Base-by-base conservation (phyloP, 345 rosid genomes). In the Salix suchowensis region DNA sequence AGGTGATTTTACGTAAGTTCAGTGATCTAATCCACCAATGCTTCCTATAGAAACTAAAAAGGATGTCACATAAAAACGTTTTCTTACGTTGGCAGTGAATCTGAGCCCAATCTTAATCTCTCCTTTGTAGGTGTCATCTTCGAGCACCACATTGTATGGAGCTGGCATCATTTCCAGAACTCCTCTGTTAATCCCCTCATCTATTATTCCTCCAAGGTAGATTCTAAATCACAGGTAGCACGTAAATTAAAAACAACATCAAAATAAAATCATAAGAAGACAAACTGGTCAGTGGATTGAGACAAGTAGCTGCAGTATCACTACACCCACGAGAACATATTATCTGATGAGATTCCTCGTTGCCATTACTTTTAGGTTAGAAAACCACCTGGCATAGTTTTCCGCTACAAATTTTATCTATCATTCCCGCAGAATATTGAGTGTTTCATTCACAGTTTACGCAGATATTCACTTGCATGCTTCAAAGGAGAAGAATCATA, bases 71-170 rank as follows among this genome's bases (percentile, higher is more conserved):
- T 34, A 55, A 23, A 60, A 26, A n/a, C n/a, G 16, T 32, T 34
- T 67, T 50, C 88, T 80, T 77, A 89, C 98, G n/a, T 82, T 68
- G 13, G 83, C 73, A 13, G 77, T 72, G 90, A 96, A 93, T 75
- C 80, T 93, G 76, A 93, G 81, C 14, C 95, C 97, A 65, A 92
- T 73, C 81, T 85, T 86, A 3, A 91, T 74, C 79, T 85, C 81
- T 77, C 97, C 97, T 83, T 84, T 90, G 69, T 88, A 93, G 39
- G 94, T 84, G 77, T 84, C 82, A 72, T 96, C 97, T 67, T 91
- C 93, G 67, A 89, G 93, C 68, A 92, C 91, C 64, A 89, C 96
- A 79, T 87, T 91, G 72, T 86, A 89, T 10, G 91, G 84, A 76
- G 87, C 78, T 79, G 98, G 91, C 74, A 78, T 86, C 74, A 89